phyloP scores from a whole-genome alignment of 305 asterid species.

The Striga hermonthica region DNA sequence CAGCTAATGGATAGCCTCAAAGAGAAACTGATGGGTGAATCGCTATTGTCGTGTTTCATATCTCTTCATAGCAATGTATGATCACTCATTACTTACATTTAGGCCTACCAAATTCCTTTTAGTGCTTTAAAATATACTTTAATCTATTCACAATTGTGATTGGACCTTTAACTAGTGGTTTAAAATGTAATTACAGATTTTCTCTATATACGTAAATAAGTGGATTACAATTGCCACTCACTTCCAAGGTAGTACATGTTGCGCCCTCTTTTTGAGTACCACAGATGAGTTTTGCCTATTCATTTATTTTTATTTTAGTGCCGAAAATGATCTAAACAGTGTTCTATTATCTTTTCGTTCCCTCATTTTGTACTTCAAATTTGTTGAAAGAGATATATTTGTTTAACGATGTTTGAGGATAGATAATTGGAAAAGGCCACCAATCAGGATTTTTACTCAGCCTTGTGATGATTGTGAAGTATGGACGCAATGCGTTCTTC shows the following conservation, averaged over 20 bases:
- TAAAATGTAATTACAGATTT: slow-evolving; percentile 47
- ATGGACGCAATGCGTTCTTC: too few relatives aligned
- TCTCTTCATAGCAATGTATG: slow-evolving; percentile 69
- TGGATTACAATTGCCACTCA: slow-evolving; percentile 86
- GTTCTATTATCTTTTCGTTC: too few relatives aligned
- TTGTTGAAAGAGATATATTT: too few relatives aligned
- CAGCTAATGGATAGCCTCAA: slow-evolving; percentile 65
- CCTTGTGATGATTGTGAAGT: too few relatives aligned
- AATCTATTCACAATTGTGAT: neutral
- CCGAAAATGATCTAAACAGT: too few relatives aligned
- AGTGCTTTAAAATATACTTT: slow-evolving; percentile 3
- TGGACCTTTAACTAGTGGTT: too few relatives aligned
- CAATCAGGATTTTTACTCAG: too few relatives aligned
- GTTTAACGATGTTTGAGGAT: too few relatives aligned
- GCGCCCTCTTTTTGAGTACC: neutral
- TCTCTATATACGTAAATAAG: slow-evolving; percentile 67
- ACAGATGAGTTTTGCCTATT: too few relatives aligned
- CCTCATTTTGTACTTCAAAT: too few relatives aligned
- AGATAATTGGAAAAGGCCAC: too few relatives aligned
- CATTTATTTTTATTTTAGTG: too few relatives aligned
- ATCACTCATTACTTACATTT: slow-evolving; percentile 2
- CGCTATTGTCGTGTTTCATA: slow-evolving; percentile 79
- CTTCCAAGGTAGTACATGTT: slow-evolving; percentile 59
- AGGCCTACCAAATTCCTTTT: neutral
- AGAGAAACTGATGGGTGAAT: slow-evolving; percentile 88